These are phyloP conservation scores for Cicer yamashitae DNA, from an alignment of 306 rosid species.

Conservation along the genomic window DNA sequence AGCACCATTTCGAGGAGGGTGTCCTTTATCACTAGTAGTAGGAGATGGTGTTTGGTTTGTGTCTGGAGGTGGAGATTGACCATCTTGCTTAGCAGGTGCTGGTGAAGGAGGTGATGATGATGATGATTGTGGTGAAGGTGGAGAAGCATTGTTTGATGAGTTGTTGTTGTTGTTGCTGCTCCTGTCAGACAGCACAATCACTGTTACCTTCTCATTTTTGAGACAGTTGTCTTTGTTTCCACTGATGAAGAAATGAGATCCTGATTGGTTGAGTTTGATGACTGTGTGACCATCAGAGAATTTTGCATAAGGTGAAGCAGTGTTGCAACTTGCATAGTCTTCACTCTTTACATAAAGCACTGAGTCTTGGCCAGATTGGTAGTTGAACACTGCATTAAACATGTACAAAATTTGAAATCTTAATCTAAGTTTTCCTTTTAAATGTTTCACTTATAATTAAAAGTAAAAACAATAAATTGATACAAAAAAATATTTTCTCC, in stretches of 20 bases:
- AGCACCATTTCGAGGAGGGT: slow-evolving; percentile 64
- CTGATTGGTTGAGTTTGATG: slow-evolving; percentile 62
- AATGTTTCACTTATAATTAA: neutral
- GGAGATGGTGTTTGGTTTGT: slow-evolving; percentile 61
- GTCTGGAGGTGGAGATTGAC: slow-evolving; percentile 52
- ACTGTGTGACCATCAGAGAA: slow-evolving; percentile 73
- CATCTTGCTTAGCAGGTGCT: slow-evolving; percentile 37
- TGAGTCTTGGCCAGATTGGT: slow-evolving; percentile 75
- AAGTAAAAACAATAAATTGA: too few species aligned
- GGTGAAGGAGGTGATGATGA: slow-evolving; percentile 46
- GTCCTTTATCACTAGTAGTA: slow-evolving; percentile 51
- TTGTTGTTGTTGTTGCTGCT: slow-evolving; percentile 42
- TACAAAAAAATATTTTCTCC: too few species aligned
- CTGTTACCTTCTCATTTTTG: slow-evolving; percentile 74
- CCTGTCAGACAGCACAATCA: slow-evolving; percentile 71
- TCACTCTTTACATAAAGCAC: slow-evolving; percentile 72
- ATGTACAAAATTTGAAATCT: slow-evolving; percentile 16
- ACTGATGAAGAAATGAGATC: slow-evolving; percentile 78
- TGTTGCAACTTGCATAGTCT: slow-evolving; percentile 75
- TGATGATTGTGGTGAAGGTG: slow-evolving; percentile 48
- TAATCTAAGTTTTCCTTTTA: neutral
- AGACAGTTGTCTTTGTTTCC: slow-evolving; percentile 79
- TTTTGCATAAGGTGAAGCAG: slow-evolving; percentile 53
- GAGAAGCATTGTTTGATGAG: slow-evolving; percentile 50
- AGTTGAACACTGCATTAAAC: slow-evolving; percentile 69